phyloP scores from a whole-genome alignment of 805 yeast species.

The Candida railenensis region DNA sequence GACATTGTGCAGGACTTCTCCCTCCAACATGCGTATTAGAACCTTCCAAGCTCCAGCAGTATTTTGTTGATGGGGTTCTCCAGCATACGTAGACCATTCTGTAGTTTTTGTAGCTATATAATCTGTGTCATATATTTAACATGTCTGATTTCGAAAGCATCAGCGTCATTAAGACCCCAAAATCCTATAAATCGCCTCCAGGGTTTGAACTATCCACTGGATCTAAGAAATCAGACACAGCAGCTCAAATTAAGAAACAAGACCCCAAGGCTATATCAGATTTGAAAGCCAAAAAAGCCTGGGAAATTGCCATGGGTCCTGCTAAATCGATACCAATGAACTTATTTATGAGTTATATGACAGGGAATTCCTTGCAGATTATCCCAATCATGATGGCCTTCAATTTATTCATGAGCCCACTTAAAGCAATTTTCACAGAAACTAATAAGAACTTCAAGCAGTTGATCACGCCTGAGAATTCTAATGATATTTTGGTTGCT shows the following conservation, averaged over 20 bases:
- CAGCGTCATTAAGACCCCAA: conserved; percentile 1
- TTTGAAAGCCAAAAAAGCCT: conserved; percentile 63
- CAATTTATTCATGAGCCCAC: conserved; percentile 76
- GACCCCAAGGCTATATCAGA: conserved; percentile 26
- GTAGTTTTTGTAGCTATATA: too few relatives aligned
- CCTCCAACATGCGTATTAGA: too few relatives aligned
- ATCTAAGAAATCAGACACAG: conserved; percentile 13
- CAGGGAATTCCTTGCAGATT: conserved; percentile 85
- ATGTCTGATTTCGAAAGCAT: background rate
- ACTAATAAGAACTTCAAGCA: conserved; percentile 56
- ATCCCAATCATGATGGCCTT: conserved; percentile 89
- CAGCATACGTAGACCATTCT: too few relatives aligned
- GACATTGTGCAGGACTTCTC: background rate
- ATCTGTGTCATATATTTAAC: too few relatives aligned
- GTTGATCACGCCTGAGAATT: conserved; percentile 38
- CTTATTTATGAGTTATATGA: conserved; percentile 84
- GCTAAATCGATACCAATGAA: conserved; percentile 89
- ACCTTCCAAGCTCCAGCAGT: too few relatives aligned
- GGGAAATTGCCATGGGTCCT: conserved; percentile 84
- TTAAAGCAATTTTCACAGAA: conserved; percentile 62
- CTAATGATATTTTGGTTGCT: conserved; percentile 25
- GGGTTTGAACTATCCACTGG: conserved; percentile 8
- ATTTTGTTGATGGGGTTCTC: too few relatives aligned
- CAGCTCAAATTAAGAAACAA: conserved; percentile 14
- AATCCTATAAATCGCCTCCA: conserved; percentile 2